Conservation (phyloP, 1,139 yeast genomes). For the Yamadazyma atlantica region DNA sequence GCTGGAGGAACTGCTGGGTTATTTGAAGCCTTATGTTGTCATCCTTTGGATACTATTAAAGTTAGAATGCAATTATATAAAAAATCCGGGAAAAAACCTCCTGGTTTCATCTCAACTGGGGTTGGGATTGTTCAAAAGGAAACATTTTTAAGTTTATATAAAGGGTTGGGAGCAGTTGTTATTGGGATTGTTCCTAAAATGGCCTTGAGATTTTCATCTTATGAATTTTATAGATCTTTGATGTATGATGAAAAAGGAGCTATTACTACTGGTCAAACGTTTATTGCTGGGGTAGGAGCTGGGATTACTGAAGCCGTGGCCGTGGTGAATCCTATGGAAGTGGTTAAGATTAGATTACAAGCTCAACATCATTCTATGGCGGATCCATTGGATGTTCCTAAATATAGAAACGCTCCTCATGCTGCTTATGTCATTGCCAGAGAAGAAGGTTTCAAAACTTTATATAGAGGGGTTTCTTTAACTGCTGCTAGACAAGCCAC, state of each 20-base stretch:
- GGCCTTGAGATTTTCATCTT: conserved; percentile 95
- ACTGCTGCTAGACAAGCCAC: conserved; percentile 98
- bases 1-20: conserved; percentile 98
- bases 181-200: conserved; percentile 97
- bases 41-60: conserved; percentile 92
- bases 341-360: conserved; percentile 92
- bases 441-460: conserved; percentile 87
- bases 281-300: conserved; percentile 94
- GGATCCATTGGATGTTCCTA: conserved; percentile 78
- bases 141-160: conserved; percentile 82
- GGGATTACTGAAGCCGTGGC: conserved; percentile 95
- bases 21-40: conserved; percentile 94
- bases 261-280: conserved; percentile 70
- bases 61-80: conserved; percentile 92
- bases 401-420: conserved; percentile 91
- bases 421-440: conserved; percentile 80
- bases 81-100: conserved; percentile 64
- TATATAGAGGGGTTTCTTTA: conserved; percentile 91
- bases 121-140: conserved; percentile 74
- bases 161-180: conserved; percentile 95
- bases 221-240: conserved; percentile 79
- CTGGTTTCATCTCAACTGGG: conserved; percentile 87
- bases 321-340: conserved; percentile 97
- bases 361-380: conserved; percentile 91
- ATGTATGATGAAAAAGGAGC: conserved; percentile 67